Conservation (phyloP, 768 basidiomycete species). For the Rossbeevera mucosa region DNA sequence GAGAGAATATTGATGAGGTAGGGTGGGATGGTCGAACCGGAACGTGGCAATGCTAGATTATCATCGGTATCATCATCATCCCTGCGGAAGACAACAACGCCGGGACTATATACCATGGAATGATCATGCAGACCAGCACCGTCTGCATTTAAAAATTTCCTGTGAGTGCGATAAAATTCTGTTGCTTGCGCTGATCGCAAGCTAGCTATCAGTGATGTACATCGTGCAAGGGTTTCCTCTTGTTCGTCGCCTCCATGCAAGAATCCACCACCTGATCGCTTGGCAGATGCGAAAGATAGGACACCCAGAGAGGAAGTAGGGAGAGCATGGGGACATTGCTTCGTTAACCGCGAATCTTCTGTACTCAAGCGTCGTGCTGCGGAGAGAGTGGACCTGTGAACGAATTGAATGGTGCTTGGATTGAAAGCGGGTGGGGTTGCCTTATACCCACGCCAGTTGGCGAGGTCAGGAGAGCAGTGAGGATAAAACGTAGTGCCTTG, state of each 20-base stretch:
- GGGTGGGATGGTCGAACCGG: slow-evolving; percentile 33
- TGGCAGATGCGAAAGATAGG: slow-evolving; percentile 42
- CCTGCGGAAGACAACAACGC: slow-evolving; percentile 39
- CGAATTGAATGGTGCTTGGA: slow-evolving; percentile 28
- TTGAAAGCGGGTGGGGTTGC: background rate
- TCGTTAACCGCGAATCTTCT: slow-evolving; percentile 11
- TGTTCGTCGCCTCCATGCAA: slow-evolving; percentile 44
- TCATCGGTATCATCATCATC: slow-evolving; percentile 29
- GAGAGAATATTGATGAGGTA: slow-evolving; percentile 39
- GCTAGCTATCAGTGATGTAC: slow-evolving; percentile 38
- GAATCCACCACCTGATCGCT: slow-evolving; percentile 43
- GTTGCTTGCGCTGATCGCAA: slow-evolving; percentile 31
- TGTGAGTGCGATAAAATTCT: slow-evolving; percentile 40
- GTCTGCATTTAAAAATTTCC: slow-evolving; percentile 29
- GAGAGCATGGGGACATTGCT: slow-evolving; percentile 11
- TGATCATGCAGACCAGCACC: slow-evolving; percentile 44
- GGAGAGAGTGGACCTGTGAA: slow-evolving; percentile 29
- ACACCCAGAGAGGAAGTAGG: slow-evolving; percentile 34
- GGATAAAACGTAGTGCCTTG: slow-evolving; percentile 40
- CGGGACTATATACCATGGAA: slow-evolving; percentile 44
- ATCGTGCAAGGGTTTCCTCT: slow-evolving; percentile 40
- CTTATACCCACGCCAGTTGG: slow-evolving; percentile 30
- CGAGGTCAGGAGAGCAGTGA: slow-evolving; percentile 34
- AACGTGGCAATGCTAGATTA: slow-evolving; percentile 4
- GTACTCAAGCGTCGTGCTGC: slow-evolving; percentile 27